Evolutionary conservation across 352 stramenopile species (phyloP).

Genomic region (Pythium graminicola): DNA sequence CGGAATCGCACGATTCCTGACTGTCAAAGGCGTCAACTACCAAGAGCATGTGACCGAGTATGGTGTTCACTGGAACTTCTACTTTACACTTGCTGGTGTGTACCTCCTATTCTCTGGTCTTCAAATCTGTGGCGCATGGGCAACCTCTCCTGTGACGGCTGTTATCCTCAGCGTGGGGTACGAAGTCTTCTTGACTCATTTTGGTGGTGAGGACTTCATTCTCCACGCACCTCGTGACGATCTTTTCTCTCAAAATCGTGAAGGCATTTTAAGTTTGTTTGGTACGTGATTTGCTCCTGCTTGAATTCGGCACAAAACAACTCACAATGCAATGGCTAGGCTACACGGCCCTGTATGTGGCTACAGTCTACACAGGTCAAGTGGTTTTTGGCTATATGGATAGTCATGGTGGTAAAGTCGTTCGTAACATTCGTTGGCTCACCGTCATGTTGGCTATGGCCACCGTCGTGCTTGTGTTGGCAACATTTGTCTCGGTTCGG

Average conservation of each 20-base stretch:
- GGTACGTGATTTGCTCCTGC: constrained; percentile 24
- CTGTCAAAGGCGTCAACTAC: constrained; percentile 82
- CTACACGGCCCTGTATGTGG: constrained; percentile 89
- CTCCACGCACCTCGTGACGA: constrained; percentile 56
- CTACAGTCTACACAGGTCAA: constrained; percentile 54
- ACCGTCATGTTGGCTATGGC: constrained; percentile 36
- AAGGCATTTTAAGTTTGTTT: constrained; percentile 91
- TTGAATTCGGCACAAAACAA: not conserved
- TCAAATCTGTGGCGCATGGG: constrained; percentile 39
- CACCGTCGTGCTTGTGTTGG: constrained; percentile 33
- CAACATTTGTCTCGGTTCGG: constrained; percentile 49
- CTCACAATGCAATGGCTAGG: constrained; percentile 52
- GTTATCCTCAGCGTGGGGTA: constrained; percentile 38
- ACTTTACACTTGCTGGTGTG: constrained; percentile 92
- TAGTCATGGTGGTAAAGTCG: constrained; percentile 41
- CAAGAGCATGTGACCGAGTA: constrained; percentile 97
- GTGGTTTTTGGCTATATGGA: constrained; percentile 67
- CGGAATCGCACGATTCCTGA: constrained; percentile 61
- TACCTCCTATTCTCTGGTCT: constrained; percentile 68
- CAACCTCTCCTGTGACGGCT: constrained; percentile 36
- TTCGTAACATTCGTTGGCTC: constrained; percentile 65
- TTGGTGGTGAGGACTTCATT: constrained; percentile 71
- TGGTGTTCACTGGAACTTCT: constrained; percentile 99
- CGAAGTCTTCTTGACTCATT: constrained; percentile 81
- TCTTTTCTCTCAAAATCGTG: constrained; percentile 91